Evolutionary conservation across 1,139 yeast species (phyloP).

Genomic region (Sugiyamaella japonica): DNA sequence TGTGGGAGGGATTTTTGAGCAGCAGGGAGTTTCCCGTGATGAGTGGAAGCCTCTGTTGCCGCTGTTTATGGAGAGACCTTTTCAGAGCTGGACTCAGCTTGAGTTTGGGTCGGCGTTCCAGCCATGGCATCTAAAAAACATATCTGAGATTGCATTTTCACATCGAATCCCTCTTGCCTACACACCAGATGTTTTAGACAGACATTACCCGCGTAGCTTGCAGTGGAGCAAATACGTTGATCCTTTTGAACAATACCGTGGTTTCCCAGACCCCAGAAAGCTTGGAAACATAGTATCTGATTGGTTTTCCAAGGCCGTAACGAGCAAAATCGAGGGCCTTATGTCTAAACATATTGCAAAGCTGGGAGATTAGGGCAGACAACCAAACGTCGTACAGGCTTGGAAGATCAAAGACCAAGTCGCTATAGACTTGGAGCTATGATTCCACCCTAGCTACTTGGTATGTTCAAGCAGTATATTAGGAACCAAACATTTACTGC

Average conservation of each 20-base stretch:
- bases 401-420: too few relatives aligned
- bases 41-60: slow-evolving; percentile 15
- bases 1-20: slow-evolving; percentile 14
- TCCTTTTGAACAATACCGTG: slow-evolving; percentile 11
- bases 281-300: slow-evolving; percentile 5
- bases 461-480: too few relatives aligned
- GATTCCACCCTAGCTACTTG: too few relatives aligned
- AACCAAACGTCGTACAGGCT: too few relatives aligned
- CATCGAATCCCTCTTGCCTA: slow-evolving; percentile 16
- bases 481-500: too few relatives aligned
- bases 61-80: slow-evolving; percentile 9
- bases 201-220: slow-evolving; percentile 18
- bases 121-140: slow-evolving; percentile 4
- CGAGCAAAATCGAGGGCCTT: not conserved
- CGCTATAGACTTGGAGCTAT: too few relatives aligned
- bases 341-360: slow-evolving; percentile 1
- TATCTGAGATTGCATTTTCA: slow-evolving; percentile 11
- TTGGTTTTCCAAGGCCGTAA: not conserved
- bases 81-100: slow-evolving; percentile 14
- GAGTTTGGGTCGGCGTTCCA: slow-evolving; percentile 14
- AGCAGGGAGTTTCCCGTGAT: not conserved
- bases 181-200: slow-evolving; percentile 22
- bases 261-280: slow-evolving; percentile 10
- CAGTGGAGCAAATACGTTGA: slow-evolving; percentile 16
- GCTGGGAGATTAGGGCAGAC: too few relatives aligned